Evolutionary conservation across 306 rosid species (phyloP), one percentile per base, ranked within the genome.

Genomic region (peach (Prunus persica)): DNA sequence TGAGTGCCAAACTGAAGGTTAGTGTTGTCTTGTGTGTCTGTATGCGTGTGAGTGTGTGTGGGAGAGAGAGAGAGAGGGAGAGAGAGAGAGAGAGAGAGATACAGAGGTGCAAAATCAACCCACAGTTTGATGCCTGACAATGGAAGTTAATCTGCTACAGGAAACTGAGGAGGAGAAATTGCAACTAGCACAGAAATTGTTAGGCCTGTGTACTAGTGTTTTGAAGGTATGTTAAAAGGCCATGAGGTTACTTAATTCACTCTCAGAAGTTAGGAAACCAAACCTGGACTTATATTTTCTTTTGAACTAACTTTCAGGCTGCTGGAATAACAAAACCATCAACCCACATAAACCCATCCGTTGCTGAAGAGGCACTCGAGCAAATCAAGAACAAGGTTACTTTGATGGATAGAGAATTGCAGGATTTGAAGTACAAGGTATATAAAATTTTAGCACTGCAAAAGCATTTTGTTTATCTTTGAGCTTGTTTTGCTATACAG

Each of bases 381-480:
- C 84, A 81, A 65, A 80, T 91, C 49, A 85, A 86, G 73, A 83
- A 83, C 69, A 87, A 73, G 82, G 75, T 90, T 69, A 41, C 88
- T 25, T 79, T 82, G 49, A 82, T 89, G 80, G 97, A 94, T 81
- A 87, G 85, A 87, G 96, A 94, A 80, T 81, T 78, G 63, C 76
- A 88, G 67, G 91, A 89, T 76, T 84, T 92, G 80, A 92, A 84
- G 88, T 83, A 81, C 69, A 94, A 92, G 97, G 98, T 93, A 84
- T 34, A 55, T 25, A 69, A 5, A 65, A 43, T 5, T 27, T 60
- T 3, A 9, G 43, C 43, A n/a, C 22, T 34, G 18, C 8, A 65
- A 18, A 41, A 14, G 15, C 62, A 38, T 38, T 22, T 19, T 3
- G 20, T 18, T 24, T 32, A 22, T 28, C 11, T 47, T 27, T 16